phyloP scores from a whole-genome alignment of 257 asterid species.

The Gardenia jasminoides region DNA sequence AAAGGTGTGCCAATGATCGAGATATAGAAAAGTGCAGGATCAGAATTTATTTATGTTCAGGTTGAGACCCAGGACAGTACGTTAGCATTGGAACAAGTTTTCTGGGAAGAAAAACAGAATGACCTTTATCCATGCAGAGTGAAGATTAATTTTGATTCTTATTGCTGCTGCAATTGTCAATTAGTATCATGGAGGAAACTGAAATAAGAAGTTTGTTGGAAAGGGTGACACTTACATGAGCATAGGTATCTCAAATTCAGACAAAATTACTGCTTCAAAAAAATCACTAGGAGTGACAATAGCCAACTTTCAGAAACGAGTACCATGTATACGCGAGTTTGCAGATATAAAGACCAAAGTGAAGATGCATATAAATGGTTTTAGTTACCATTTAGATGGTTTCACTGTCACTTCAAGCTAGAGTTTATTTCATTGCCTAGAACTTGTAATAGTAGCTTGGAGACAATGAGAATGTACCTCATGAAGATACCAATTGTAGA shows the following conservation, averaged over 20 bases:
- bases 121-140: not conserved
- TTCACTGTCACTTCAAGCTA: not conserved
- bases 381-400: no score
- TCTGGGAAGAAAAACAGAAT: not conserved
- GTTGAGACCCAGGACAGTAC: not conserved
- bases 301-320: not conserved
- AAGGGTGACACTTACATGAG: not conserved
- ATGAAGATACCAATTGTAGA: constrained; percentile 80
- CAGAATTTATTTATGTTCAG: not conserved
- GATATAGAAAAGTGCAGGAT: no score
- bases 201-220: no score
- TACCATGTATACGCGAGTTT: no score
- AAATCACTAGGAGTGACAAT: not conserved
- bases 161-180: not conserved
- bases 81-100: not conserved
- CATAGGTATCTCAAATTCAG: not conserved
- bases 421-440: not conserved
- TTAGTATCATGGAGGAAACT: not conserved
- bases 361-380: no score
- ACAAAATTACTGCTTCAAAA: not conserved
- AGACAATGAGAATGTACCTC: constrained; percentile 49
- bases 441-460: not conserved
- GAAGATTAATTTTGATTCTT: not conserved
- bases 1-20: not conserved
- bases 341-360: not conserved